These are phyloP conservation scores for Neospora caninum DNA, from an alignment of 169 alveolate genomes.

Conservation along the genomic window DNA sequence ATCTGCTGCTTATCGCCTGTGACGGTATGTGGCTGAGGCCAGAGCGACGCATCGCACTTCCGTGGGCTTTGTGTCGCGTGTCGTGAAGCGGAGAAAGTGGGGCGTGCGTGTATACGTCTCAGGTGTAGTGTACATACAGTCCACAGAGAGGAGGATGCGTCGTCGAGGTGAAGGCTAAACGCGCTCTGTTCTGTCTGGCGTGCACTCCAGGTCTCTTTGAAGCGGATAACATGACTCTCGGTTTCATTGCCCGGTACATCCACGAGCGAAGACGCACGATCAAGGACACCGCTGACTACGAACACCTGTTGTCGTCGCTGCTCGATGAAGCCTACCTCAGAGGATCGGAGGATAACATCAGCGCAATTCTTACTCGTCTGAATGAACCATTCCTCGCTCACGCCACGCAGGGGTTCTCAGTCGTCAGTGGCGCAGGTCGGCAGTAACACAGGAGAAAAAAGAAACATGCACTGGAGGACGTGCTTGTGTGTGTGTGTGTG, in stretches of 20 bases:
- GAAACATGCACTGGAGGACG: no score
- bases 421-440: background rate
- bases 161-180: background rate
- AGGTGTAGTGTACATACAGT: background rate
- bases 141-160: background rate
- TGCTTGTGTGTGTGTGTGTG: no score
- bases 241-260: background rate
- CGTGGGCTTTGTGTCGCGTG: background rate
- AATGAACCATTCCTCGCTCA: background rate
- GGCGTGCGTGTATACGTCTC: background rate
- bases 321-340: background rate
- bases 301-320: background rate
- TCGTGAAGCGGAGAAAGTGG: background rate
- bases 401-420: background rate
- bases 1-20: slow-evolving; percentile 25
- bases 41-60: background rate
- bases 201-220: background rate
- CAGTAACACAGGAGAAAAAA: no score
- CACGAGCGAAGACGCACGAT: background rate
- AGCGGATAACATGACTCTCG: background rate
- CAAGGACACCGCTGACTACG: background rate
- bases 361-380: background rate
- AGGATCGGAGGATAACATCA: background rate
- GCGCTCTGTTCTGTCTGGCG: background rate
- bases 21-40: slow-evolving; percentile 1